Conservation (phyloP, 768 basidiomycete genomes). For the Mycena polygramma region DNA sequence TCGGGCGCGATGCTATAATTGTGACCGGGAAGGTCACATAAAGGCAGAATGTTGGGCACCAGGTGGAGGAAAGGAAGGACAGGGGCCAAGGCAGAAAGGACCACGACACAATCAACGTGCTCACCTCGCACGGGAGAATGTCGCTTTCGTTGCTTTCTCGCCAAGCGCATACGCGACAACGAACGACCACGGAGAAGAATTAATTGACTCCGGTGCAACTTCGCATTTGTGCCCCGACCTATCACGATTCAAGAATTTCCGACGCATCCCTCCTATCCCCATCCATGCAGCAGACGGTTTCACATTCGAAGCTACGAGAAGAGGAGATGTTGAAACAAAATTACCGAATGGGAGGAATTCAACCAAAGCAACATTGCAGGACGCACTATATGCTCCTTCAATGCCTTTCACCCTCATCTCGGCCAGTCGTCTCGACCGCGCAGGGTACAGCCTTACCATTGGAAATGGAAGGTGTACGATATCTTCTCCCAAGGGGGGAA, state of each 20-base stretch:
- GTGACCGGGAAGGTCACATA: too few relatives aligned
- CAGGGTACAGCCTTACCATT: slow-evolving; percentile 6
- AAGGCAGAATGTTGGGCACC: too few relatives aligned
- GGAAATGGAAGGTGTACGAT: slow-evolving; percentile 3
- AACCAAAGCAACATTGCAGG: not conserved
- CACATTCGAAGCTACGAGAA: not conserved
- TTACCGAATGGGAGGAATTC: not conserved
- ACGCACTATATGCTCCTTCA: slow-evolving; percentile 6
- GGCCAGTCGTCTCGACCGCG: slow-evolving; percentile 1
- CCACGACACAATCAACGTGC: too few relatives aligned
- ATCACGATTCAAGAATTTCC: not conserved
- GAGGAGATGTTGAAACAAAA: not conserved
- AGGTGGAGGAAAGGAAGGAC: too few relatives aligned
- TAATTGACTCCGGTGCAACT: not conserved
- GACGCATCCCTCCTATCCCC: not conserved
- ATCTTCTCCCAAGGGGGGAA: not conserved
- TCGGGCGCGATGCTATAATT: too few relatives aligned
- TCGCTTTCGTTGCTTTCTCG: too few relatives aligned
- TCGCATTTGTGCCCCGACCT: too few relatives aligned
- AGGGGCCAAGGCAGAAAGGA: too few relatives aligned
- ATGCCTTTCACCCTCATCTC: slow-evolving; percentile 2
- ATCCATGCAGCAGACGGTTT: not conserved
- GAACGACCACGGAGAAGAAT: not conserved
- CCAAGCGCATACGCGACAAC: not conserved
- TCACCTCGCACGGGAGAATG: too few relatives aligned